Base-by-base conservation (phyloP, 805 yeast genomes). In the Candida broadrunensis region DNA sequence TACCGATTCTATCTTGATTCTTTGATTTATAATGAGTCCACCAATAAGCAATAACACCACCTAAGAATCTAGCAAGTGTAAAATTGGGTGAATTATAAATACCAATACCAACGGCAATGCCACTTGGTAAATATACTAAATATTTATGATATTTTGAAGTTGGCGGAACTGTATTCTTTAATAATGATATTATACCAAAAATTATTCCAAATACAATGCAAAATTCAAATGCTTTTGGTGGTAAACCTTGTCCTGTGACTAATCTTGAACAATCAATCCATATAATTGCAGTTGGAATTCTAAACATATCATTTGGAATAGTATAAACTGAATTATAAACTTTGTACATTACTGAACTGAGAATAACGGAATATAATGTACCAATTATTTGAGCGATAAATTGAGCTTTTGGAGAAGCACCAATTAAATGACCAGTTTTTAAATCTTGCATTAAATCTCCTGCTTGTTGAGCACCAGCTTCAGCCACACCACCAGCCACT, bases 391-490 rank as follows among this genome's bases (percentile, higher is more conserved):
- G 98, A 0, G 97, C 98, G 16, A 80, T 57, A 52, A 93, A 90
- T 62, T 93, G 99, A 3, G 95, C 95, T 46, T 75, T 77, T 14
- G 97, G 97, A 0, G 96, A 85, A 0, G 98, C 97, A 13, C 95
- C 96, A 2, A 91, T 55, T 39, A 91, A 62, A 61, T 87, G 91
- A 0, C 98, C 98, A 0, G 99, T 90, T 60, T 93, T 93, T 51
- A 91, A 71, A 64, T 93, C 98, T 67, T 91, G 99, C 96, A 93
- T 87, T 56, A 91, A 71, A 63, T 91, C 99, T 23, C 99, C 98
- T 2, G 98, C 97, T 64, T 91, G 99, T 65, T 93, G 98, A 2
- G 99, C 97, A 7, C 98, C 98, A 0, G 98, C 97, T 65, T 91
- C 99, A 1, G 98, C 95, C 32, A 91, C 82, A 12, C 97, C 99